Evolutionary conservation across 2,329 filamentous ascomycete species (phyloP).

Genomic region (Fonsecaea erecta): DNA sequence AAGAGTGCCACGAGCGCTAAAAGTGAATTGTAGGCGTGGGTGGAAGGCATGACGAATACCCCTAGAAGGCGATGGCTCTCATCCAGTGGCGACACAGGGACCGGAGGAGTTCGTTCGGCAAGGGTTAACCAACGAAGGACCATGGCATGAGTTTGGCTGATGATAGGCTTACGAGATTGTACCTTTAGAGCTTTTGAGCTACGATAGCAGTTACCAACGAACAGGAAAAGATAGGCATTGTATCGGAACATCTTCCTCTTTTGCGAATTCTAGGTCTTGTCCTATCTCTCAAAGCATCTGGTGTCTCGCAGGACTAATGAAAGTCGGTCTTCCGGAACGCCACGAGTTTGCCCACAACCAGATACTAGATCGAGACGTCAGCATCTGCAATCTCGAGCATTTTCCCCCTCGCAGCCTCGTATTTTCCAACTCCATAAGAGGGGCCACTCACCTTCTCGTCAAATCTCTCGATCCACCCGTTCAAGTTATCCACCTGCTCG

Average conservation of each 20-base stretch:
- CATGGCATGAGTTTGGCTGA: conserved; percentile 10
- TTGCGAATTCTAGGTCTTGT: not conserved
- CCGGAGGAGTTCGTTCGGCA: not conserved
- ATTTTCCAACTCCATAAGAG: too few relatives aligned
- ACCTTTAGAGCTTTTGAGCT: conserved; percentile 32
- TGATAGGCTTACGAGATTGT: conserved; percentile 16
- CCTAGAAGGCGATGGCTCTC: conserved; percentile 9
- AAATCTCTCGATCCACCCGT: conserved; percentile 93
- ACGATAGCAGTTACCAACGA: conserved; percentile 30
- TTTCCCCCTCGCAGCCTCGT: not conserved
- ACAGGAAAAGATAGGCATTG: conserved; percentile 16
- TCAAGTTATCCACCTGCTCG: conserved; percentile 81
- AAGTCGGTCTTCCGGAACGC: conserved; percentile 57
- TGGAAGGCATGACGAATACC: conserved; percentile 12
- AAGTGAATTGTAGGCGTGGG: conserved; percentile 28
- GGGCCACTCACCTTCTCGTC: conserved; percentile 65
- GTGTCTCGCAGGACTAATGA: conserved; percentile 17
- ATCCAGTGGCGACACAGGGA: conserved; percentile 2
- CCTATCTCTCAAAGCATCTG: not conserved
- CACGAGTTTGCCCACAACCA: conserved; percentile 88
- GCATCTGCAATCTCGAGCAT: not conserved
- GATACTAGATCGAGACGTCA: conserved; percentile 58
- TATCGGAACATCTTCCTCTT: not conserved
- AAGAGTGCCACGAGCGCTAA: conserved; percentile 31
- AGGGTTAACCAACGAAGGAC: conserved; percentile 14